phyloP scores from a whole-genome alignment of 2,329 filamentous ascomycete species.

The Pseudogymnoascus sp. region DNA sequence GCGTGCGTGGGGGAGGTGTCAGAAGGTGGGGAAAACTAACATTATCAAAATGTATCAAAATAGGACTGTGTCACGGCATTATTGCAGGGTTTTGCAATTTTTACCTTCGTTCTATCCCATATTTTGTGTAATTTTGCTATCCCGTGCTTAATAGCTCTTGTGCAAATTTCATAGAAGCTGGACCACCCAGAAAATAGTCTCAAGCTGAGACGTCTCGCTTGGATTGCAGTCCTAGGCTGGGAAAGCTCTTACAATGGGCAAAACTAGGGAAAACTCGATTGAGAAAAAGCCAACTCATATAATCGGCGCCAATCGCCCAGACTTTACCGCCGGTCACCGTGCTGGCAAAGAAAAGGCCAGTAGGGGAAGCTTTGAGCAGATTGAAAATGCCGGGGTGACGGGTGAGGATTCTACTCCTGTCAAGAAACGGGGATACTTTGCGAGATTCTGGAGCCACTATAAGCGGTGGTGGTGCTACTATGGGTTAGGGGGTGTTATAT shows the following conservation, averaged over 20 bases:
- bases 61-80: neutral
- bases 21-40: neutral
- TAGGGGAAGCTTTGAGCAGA: neutral
- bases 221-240: neutral
- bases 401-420: neutral
- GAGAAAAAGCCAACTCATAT: neutral
- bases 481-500: constrained; percentile 29
- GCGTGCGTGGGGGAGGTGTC: neutral
- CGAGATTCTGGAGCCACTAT: constrained; percentile 29
- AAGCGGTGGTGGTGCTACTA: constrained; percentile 34
- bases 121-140: constrained; percentile 7
- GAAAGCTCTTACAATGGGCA: neutral
- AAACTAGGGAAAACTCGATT: neutral
- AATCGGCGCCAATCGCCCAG: neutral
- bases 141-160: constrained; percentile 1
- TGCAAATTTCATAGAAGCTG: constrained; percentile 7
- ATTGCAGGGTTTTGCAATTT: constrained; percentile 3
- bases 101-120: neutral
- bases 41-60: constrained; percentile 7
- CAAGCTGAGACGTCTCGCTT: neutral
- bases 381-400: neutral
- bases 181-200: neutral
- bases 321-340: neutral
- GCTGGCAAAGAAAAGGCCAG: neutral
- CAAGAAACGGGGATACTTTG: neutral